Percentiles rank a stretch among this genome's conserved stretches.
These are phyloP conservation scores for Globisporangium camurandrum DNA, from an alignment of 352 stramenopile species.

Conservation along the genomic window DNA sequence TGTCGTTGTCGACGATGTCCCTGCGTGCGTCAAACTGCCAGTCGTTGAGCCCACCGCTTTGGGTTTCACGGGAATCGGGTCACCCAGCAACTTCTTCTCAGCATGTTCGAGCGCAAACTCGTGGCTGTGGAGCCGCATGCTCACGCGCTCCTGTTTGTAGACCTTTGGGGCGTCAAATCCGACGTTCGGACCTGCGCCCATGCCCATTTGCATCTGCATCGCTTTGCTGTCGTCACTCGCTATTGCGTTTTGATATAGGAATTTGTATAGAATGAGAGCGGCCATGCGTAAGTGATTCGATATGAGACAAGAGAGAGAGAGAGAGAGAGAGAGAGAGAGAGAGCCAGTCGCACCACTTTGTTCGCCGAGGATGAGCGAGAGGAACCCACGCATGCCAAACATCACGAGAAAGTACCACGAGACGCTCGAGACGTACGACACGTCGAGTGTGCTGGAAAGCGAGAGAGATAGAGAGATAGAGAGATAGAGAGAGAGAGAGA, in stretches of 20 bases:
- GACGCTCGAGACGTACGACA: slow-evolving; percentile 96
- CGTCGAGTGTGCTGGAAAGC: slow-evolving; percentile 86
- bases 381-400: slow-evolving; percentile 96
- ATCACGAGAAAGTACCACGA: slow-evolving; percentile 99
- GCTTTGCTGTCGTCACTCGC: slow-evolving; percentile 84
- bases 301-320: not conserved
- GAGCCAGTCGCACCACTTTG: slow-evolving; percentile 59
- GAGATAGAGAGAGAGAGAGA: not conserved
- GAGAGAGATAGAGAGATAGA: not conserved
- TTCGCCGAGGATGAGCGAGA: slow-evolving; percentile 94
- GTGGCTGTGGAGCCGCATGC: slow-evolving; percentile 73
- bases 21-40: slow-evolving; percentile 6
- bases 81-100: slow-evolving; percentile 78
- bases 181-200: slow-evolving; percentile 76
- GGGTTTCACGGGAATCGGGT: slow-evolving; percentile 47
- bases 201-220: slow-evolving; percentile 92
- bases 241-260: no score
- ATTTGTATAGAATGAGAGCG: not conserved
- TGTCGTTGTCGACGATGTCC: slow-evolving; percentile 14
- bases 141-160: slow-evolving; percentile 88
- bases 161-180: slow-evolving; percentile 87
- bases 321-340: no score
- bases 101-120: slow-evolving; percentile 74
- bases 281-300: not conserved
- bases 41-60: not conserved